Conservation (phyloP, 495 filamentous ascomycete species). For the Emericellopsis terricola region DNA sequence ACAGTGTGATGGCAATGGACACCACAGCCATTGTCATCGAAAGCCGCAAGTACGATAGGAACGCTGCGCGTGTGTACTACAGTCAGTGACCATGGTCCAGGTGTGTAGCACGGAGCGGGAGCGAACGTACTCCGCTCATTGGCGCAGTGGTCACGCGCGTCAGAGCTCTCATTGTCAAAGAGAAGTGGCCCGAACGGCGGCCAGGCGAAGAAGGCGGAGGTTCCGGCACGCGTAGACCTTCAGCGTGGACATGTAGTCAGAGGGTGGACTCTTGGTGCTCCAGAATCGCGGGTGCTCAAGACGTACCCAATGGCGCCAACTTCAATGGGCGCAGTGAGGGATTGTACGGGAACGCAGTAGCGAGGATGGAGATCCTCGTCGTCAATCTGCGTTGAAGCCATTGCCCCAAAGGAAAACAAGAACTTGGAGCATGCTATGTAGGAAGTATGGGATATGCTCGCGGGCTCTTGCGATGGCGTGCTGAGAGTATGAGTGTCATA, state of each 20-base stretch:
- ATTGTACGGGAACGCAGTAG: constrained; percentile 1
- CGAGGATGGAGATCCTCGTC: neutral
- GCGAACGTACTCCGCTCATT: constrained; percentile 46
- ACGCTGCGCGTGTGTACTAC: constrained; percentile 22
- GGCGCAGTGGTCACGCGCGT: constrained; percentile 72
- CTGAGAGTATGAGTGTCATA: too few species aligned
- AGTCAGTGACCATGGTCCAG: neutral
- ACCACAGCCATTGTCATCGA: constrained; percentile 85
- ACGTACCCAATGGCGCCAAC: constrained; percentile 3
- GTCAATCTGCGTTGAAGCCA: neutral
- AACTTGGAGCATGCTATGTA: too few species aligned
- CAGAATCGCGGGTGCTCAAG: too few species aligned
- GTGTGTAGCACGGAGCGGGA: neutral
- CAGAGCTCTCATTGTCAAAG: constrained; percentile 74
- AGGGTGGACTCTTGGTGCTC: too few species aligned
- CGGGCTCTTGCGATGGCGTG: too few species aligned
- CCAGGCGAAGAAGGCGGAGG: constrained; percentile 41
- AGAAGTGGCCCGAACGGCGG: constrained; percentile 64
- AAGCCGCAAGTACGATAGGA: constrained; percentile 87
- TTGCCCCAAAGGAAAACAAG: too few species aligned
- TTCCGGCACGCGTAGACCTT: constrained; percentile 8
- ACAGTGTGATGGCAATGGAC: constrained; percentile 72
- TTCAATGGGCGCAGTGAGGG: constrained; percentile 2
- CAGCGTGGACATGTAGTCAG: too few species aligned
- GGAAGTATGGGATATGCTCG: too few species aligned